Base-by-base conservation (phyloP, 2,329 filamentous ascomycete species). In the Dendryphion nanum region DNA sequence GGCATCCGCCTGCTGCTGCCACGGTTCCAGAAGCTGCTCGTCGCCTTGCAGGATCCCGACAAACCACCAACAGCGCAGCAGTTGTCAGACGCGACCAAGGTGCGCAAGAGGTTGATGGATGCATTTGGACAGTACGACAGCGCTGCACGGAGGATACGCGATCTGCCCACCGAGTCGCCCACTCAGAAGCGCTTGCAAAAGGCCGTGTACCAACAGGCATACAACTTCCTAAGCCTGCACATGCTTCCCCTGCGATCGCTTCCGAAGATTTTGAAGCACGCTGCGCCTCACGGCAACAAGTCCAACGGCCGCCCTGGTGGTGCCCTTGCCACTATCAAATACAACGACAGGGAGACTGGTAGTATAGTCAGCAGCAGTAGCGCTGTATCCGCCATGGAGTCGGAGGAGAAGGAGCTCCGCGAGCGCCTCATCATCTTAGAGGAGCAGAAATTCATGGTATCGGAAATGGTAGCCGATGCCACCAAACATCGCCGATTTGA, bases 401-500 rank as follows among this genome's bases (percentile, higher is more conserved):
- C 78, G 0, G 89, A 95, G 59, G 89, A 95, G 63, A 91, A 88
- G 60, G 80, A 87, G 15, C 70, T 94, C 2, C 79, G 85, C 13
- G 89, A 95, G 55, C 75, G 82, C 4, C 70, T 95, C 10, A 85
- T 93, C 19, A 83, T 96, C 5, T 74, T 96, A 1, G 89, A 95
- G 63, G 90, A 96, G 67, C 90, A 96, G 63, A 85, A 83, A 47
- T 95, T 94, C 66, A 81, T 95, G 67, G 89, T 96, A 0, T 81
- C 83, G 24, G 82, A 87, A 51, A 95, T 95, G 89, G 80, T 95
- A 30, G 79, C 79, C 6, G 80, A 83, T 43, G 88, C 89, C 0
- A 84, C 83, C 33, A 83, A 82, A 29, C 79, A 85, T 8, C 74
- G 87, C 18, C 82, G 87, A 41, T 94, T 95, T 50, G 90, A 95